A percentile compares a stretch with the other conserved stretches of the same genome.
phyloP scores from a whole-genome alignment of 2,329 filamentous ascomycete species.

The Neofusicoccum laricinum region DNA sequence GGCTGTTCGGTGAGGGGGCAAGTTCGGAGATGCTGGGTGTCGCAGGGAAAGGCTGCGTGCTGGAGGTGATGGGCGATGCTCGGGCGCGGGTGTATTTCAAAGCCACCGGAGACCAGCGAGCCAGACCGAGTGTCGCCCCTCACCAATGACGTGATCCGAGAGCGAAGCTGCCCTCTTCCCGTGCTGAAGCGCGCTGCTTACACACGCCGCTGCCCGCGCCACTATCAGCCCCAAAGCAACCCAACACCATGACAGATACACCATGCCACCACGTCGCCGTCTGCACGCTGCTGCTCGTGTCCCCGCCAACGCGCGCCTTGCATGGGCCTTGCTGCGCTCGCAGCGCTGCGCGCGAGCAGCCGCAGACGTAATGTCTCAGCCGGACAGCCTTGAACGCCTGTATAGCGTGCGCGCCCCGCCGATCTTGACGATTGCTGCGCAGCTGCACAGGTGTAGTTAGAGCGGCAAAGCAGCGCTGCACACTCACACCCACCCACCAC shows the following conservation, averaged over 20 bases:
- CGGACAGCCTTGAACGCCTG: no score
- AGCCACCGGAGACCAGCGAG: neutral
- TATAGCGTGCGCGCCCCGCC: neutral
- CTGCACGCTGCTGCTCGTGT: neutral
- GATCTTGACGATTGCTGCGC: neutral
- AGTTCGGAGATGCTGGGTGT: neutral
- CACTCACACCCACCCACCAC: neutral
- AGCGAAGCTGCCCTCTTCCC: neutral
- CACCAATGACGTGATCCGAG: constrained; percentile 9
- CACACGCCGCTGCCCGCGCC: neutral
- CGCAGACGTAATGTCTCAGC: constrained; percentile 1
- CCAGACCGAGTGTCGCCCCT: constrained; percentile 8
- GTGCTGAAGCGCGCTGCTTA: neutral
- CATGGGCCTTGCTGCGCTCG: neutral
- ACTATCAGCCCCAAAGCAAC: neutral
- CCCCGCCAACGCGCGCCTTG: neutral
- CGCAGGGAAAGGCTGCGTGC: neutral
- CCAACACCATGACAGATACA: neutral
- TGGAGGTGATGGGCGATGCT: neutral
- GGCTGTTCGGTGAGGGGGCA: neutral
- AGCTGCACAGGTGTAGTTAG: neutral
- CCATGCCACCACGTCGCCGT: neutral
- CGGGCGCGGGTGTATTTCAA: constrained; percentile 14
- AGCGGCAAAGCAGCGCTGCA: neutral
- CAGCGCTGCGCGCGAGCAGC: neutral